Evolutionary conservation across 129 eudicot genomes (phyloP).

Genomic region (sunflower (Helianthus annuus)): DNA sequence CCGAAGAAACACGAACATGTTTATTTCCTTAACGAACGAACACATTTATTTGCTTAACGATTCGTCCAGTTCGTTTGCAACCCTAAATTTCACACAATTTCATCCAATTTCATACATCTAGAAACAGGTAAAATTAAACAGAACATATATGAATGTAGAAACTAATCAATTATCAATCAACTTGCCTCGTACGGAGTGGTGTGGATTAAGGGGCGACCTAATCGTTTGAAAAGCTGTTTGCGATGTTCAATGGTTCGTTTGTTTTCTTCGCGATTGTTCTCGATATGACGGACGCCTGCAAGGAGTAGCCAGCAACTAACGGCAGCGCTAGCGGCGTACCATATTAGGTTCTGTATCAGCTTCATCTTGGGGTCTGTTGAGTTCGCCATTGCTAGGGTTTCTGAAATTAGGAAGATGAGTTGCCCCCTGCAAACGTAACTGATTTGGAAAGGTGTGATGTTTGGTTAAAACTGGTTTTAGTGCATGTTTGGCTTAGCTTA

Average conservation of each 20-base stretch:
- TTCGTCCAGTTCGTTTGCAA: too few species aligned
- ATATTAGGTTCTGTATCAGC: conserved; percentile 37
- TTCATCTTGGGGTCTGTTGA: conserved; percentile 30
- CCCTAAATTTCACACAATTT: neutral
- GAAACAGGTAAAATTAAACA: neutral
- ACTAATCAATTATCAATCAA: neutral
- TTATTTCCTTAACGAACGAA: too few species aligned
- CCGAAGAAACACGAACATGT: too few species aligned
- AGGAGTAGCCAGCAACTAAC: conserved; percentile 41
- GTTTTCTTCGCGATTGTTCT: conserved; percentile 46
- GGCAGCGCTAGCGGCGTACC: conserved; percentile 54
- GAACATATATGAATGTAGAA: neutral
- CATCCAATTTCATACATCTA: neutral
- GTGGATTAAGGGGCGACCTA: conserved; percentile 40
- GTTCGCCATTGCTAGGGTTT: conserved; percentile 34
- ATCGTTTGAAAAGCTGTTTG: conserved; percentile 49
- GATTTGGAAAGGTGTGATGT: conserved; percentile 3
- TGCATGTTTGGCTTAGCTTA: too few species aligned
- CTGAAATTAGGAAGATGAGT: neutral
- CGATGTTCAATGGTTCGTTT: conserved; percentile 42
- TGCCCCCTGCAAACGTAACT: conserved; percentile 13
- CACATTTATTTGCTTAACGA: too few species aligned
- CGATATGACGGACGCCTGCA: conserved; percentile 40
- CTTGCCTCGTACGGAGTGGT: conserved; percentile 58
- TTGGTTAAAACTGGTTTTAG: neutral